A percentile compares a stretch with the other conserved stretches of the same genome.
phyloP scores from a whole-genome alignment of 495 filamentous ascomycete species.

The Neurospora sp. region DNA sequence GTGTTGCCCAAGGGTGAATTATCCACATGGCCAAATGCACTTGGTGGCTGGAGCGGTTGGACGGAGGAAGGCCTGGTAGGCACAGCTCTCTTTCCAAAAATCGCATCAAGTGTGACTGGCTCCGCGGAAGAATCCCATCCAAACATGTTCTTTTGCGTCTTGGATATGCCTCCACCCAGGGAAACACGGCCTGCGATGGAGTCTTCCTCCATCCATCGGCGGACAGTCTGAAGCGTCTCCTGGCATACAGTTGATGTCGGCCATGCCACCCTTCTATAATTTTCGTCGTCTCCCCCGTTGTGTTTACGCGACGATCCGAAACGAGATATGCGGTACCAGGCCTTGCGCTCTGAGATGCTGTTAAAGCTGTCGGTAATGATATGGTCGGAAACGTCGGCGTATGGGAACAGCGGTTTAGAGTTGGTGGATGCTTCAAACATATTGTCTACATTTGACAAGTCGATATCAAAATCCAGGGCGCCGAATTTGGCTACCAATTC shows the following conservation, averaged over 20 bases:
- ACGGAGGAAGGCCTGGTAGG: conserved; percentile 16
- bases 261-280: conserved; percentile 49
- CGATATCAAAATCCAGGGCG: conserved; percentile 26
- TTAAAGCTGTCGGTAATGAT: conserved; percentile 39
- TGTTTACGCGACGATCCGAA: conserved; percentile 46
- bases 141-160: conserved; percentile 39
- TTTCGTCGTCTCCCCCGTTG: conserved; percentile 45
- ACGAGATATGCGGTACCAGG: conserved; percentile 53
- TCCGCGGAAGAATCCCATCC: conserved; percentile 43
- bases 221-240: conserved; percentile 45
- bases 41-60: conserved; percentile 2
- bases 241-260: conserved; percentile 38
- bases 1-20: neutral
- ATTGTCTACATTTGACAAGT: conserved; percentile 33
- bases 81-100: conserved; percentile 28
- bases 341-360: conserved; percentile 45
- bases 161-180: conserved; percentile 32
- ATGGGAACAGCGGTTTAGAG: neutral
- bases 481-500: conserved; percentile 21
- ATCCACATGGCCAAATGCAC: neutral
- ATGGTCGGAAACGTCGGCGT: conserved; percentile 21
- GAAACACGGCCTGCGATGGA: conserved; percentile 39
- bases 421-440: conserved; percentile 22
- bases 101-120: conserved; percentile 35
- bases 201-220: conserved; percentile 52